Evolutionary conservation across 2,329 filamentous ascomycete species (phyloP).

Genomic region (Fusarium caatingaense): DNA sequence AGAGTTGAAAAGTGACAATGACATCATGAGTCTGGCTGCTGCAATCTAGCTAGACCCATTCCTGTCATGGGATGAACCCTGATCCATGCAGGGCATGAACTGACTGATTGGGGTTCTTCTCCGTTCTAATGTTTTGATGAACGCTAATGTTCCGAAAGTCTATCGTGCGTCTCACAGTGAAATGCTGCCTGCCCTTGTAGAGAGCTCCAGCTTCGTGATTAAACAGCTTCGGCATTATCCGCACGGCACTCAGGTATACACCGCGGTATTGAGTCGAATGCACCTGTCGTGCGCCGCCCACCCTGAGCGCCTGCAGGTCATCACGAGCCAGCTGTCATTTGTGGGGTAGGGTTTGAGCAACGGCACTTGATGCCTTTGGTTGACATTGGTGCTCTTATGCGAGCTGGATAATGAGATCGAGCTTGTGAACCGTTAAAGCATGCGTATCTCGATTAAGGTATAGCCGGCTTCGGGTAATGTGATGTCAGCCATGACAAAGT

Average conservation of each 20-base stretch:
- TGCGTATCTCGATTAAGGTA: constrained; percentile 8
- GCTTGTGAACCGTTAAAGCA: constrained; percentile 5
- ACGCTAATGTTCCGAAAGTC: constrained; percentile 27
- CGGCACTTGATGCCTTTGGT: constrained; percentile 21
- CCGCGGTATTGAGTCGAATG: constrained; percentile 12
- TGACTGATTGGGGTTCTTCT: constrained; percentile 26
- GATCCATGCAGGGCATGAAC: constrained; percentile 14
- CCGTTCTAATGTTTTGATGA: constrained; percentile 19
- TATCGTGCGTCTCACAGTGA: constrained; percentile 20
- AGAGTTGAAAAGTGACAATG: constrained; percentile 34
- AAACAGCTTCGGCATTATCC: constrained; percentile 22
- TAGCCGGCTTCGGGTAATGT: constrained; percentile 1
- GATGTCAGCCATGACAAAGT: constrained; percentile 35
- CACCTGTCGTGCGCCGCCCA: constrained; percentile 20
- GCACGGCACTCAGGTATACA: constrained; percentile 15
- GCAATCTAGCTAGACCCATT: constrained; percentile 28
- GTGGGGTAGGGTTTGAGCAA: constrained; percentile 30
- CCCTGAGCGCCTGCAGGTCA: constrained; percentile 30
- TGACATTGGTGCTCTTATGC: constrained; percentile 15
- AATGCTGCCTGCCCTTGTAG: not conserved
- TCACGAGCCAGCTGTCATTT: constrained; percentile 39
- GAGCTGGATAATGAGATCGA: constrained; percentile 4
- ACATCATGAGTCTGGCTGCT: constrained; percentile 36
- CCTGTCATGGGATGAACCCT: constrained; percentile 26
- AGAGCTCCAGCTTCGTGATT: constrained; percentile 3